A percentile compares a stretch with the other conserved stretches of the same genome.
phyloP scores from a whole-genome alignment of 179 eudicot species.

The Corrigiola litoralis region DNA sequence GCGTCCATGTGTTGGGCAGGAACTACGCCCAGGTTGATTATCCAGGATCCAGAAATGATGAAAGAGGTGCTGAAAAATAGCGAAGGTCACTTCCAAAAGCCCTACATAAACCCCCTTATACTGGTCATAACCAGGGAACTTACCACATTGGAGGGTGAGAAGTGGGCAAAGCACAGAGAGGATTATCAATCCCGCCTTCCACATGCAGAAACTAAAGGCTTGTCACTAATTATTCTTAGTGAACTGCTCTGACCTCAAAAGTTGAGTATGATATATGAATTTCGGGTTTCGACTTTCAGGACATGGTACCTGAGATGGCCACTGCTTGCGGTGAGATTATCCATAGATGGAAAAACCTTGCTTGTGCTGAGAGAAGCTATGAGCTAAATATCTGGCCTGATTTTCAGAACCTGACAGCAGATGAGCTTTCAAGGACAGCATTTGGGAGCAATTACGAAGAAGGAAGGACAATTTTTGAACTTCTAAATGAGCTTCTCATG shows the following conservation, averaged over 20 bases:
- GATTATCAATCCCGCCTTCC: constrained; percentile 51
- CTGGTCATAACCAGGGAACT: constrained; percentile 37
- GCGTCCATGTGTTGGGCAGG: constrained; percentile 38
- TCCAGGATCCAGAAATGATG: constrained; percentile 40
- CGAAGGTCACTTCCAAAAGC: constrained; percentile 45
- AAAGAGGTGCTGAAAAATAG: constrained; percentile 44
- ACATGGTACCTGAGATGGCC: constrained; percentile 36
- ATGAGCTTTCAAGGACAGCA: constrained; percentile 40
- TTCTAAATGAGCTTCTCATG: constrained; percentile 39
- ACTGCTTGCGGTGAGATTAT: constrained; percentile 24
- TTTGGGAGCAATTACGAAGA: constrained; percentile 45
- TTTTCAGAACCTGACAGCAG: constrained; percentile 43
- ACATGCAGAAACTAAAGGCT: constrained; percentile 42
- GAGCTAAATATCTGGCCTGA: constrained; percentile 55
- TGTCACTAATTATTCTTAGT: not conserved
- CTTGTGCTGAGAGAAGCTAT: constrained; percentile 21
- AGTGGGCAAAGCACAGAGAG: constrained; percentile 45
- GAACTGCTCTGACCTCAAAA: not conserved
- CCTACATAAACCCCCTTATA: constrained; percentile 29
- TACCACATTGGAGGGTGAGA: constrained; percentile 44
- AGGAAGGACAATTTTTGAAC: constrained; percentile 39
- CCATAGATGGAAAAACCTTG: constrained; percentile 30
- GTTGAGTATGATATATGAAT: not conserved
- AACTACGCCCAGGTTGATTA: constrained; percentile 37
- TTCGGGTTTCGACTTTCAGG: constrained; percentile 14